Percentiles rank a stretch among this genome's conserved stretches.
Evolutionary conservation across 805 yeast species (phyloP).

Genomic region (Danielia reshetovae): DNA sequence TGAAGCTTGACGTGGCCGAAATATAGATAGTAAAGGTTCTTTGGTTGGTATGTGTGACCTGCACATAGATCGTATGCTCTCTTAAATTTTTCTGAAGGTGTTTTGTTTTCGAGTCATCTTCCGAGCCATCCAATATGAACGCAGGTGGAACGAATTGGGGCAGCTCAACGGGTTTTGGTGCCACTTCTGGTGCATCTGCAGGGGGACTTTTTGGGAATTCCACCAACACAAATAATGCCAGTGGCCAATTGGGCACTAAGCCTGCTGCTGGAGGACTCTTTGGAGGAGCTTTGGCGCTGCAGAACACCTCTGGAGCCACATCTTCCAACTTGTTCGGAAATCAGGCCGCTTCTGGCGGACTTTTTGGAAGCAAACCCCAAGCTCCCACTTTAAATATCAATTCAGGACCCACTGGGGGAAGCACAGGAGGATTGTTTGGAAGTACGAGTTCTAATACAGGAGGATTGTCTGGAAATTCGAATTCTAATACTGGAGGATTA

Average conservation of each 20-base stretch:
- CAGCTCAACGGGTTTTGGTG: conserved; percentile 14
- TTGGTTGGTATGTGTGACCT: too few species aligned
- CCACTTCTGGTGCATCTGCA: neutral
- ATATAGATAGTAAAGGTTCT: too few species aligned
- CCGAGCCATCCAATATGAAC: conserved; percentile 8
- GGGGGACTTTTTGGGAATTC: conserved; percentile 6
- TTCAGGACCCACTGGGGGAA: too few species aligned
- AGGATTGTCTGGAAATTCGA: neutral
- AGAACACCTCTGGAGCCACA: neutral
- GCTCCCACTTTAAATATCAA: too few species aligned
- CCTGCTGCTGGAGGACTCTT: conserved; percentile 13
- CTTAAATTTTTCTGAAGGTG: neutral
- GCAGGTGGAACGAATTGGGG: conserved; percentile 12
- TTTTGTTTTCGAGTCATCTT: conserved; percentile 1
- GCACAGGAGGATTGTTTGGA: conserved; percentile 8
- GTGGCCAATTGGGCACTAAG: conserved; percentile 17
- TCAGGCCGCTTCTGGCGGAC: conserved; percentile 2
- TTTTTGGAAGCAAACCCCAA: neutral
- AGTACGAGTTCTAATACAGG: conserved; percentile 1
- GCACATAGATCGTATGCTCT: too few species aligned
- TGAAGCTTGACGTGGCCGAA: conserved; percentile 4
- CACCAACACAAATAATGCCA: conserved; percentile 7
- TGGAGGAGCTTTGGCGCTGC: conserved; percentile 8
- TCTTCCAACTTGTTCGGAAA: conserved; percentile 4
- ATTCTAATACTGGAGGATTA: neutral